These are phyloP conservation scores for Scedosporium dehoogii DNA, from an alignment of 2,329 filamentous ascomycete genomes.

Conservation along the genomic window DNA sequence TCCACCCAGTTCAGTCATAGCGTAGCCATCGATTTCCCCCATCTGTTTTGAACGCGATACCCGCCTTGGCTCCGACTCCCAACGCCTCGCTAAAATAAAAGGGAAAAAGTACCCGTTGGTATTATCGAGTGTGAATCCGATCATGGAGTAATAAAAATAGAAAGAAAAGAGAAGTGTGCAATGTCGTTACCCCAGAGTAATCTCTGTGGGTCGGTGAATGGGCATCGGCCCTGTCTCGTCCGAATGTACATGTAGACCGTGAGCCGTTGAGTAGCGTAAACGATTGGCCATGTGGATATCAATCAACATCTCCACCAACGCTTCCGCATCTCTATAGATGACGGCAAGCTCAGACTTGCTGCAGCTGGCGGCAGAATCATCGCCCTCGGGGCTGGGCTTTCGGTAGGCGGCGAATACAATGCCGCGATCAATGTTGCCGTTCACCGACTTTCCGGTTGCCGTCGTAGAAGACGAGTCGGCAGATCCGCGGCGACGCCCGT, in stretches of 20 bases:
- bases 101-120: constrained; percentile 3
- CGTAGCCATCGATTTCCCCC: too few species aligned
- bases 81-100: constrained; percentile 9
- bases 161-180: not conserved
- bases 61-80: constrained; percentile 2
- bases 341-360: constrained; percentile 31
- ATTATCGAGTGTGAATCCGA: not conserved
- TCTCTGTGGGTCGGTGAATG: constrained; percentile 10
- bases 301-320: constrained; percentile 41
- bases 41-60: too few species aligned
- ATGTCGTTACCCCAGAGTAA: constrained; percentile 4
- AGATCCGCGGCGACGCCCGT: constrained; percentile 16
- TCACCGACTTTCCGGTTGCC: constrained; percentile 8
- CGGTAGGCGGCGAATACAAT: constrained; percentile 49
- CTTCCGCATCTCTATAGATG: constrained; percentile 39
- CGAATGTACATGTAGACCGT: constrained; percentile 15
- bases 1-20: too few species aligned
- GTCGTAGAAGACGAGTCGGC: constrained; percentile 13
- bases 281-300: constrained; percentile 35
- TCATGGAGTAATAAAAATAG: not conserved
- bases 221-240: constrained; percentile 31
- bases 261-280: constrained; percentile 15
- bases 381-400: constrained; percentile 28
- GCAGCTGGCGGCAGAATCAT: constrained; percentile 21
- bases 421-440: constrained; percentile 30